Percentiles rank a stretch among this genome's conserved stretches.
Conservation (phyloP, 1,139 yeast species). For the Suhomyces anneliseae region DNA sequence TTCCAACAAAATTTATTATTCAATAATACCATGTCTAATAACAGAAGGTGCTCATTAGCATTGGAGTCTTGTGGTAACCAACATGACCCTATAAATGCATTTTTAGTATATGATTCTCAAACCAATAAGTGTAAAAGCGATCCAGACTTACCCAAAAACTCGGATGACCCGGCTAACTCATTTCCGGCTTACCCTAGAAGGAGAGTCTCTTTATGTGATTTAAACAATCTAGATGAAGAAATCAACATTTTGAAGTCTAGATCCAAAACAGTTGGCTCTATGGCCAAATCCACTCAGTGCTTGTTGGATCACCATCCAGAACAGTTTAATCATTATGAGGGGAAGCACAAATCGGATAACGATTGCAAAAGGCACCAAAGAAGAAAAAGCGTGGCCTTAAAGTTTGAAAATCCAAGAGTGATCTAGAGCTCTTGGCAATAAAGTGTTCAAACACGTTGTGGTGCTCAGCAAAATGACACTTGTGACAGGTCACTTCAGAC, state of each 20-base stretch:
- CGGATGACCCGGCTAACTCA: background rate
- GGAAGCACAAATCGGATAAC: background rate
- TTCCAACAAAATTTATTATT: background rate
- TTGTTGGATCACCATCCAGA: background rate
- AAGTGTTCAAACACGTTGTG: background rate
- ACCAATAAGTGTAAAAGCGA: slow-evolving; percentile 5
- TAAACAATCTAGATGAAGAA: slow-evolving; percentile 20
- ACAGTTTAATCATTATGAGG: background rate
- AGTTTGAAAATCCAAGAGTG: slow-evolving; percentile 26
- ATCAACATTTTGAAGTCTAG: slow-evolving; percentile 6
- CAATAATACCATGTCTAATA: background rate
- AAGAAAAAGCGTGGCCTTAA: slow-evolving; percentile 33
- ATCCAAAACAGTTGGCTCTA: background rate
- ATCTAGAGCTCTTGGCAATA: background rate
- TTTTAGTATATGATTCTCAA: slow-evolving; percentile 17
- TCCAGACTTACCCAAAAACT: slow-evolving; percentile 14
- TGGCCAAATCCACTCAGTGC: slow-evolving; percentile 6
- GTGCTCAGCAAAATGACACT: background rate
- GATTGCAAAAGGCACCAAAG: slow-evolving; percentile 25
- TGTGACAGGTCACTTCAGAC: background rate
- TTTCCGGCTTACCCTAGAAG: slow-evolving; percentile 6
- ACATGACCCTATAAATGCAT: slow-evolving; percentile 29
- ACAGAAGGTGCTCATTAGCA: slow-evolving; percentile 22
- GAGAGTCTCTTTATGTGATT: slow-evolving; percentile 26
- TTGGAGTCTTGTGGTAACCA: slow-evolving; percentile 17